Conservation (phyloP, 768 basidiomycete species). For the Daedalea quercina region DNA sequence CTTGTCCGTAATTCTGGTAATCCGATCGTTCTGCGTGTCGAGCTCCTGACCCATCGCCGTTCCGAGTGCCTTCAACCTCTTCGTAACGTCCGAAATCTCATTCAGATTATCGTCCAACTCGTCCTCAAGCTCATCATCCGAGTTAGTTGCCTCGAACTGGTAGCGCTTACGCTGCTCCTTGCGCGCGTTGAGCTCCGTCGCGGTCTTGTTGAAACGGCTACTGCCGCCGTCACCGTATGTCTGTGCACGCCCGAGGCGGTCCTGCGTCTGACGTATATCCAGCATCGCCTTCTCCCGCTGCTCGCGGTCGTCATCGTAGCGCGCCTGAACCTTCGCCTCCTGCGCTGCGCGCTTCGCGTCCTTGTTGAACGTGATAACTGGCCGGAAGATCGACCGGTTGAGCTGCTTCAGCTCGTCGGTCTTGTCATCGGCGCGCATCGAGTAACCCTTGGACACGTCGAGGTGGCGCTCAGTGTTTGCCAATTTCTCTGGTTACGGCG, state of each 20-base stretch:
- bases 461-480: constrained; percentile 94
- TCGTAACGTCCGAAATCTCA: constrained; percentile 74
- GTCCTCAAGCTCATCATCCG: constrained; percentile 92
- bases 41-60: constrained; percentile 85
- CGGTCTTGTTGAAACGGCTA: constrained; percentile 37
- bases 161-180: constrained; percentile 76
- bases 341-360: constrained; percentile 82
- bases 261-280: constrained; percentile 84
- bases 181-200: constrained; percentile 44
- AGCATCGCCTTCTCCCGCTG: constrained; percentile 82
- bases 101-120: constrained; percentile 89
- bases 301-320: constrained; percentile 80
- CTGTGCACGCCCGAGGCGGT: constrained; percentile 71
- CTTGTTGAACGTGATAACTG: constrained; percentile 90
- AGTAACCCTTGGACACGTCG: constrained; percentile 86
- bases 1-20: constrained; percentile 75
- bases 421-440: constrained; percentile 83
- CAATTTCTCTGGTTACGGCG: constrained; percentile 56
- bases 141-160: constrained; percentile 86
- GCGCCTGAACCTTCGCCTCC: constrained; percentile 75
- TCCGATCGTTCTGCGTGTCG: constrained; percentile 75
- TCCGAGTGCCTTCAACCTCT: constrained; percentile 72
- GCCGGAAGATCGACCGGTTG: constrained; percentile 92
- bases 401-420: constrained; percentile 91
- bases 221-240: constrained; percentile 47